Base-by-base conservation (phyloP, 345 rosid genomes). In the Microcos paniculata region DNA sequence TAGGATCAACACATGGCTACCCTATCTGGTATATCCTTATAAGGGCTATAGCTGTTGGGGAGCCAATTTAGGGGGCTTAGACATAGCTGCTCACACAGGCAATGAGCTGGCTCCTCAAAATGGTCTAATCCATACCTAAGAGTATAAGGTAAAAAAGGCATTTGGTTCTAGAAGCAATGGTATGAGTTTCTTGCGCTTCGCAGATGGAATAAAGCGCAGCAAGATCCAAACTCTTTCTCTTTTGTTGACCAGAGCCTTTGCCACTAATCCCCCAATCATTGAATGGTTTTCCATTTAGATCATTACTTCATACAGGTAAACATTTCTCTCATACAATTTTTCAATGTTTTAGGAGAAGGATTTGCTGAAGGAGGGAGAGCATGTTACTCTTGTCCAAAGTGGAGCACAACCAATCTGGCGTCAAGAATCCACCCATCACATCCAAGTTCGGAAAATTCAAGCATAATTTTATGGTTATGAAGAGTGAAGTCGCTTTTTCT, bases 321-420 rank as follows among this genome's bases (percentile, higher is more conserved):
- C 21, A 73, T 26, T 49, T 68, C 61, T 24, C 51, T 71, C 26
- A 31, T 8, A 40, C 56, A 70, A 16, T 57, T 74, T 48, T 62
- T 26, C 57, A 16, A 67, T 80, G 78, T 55, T 84, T 24, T 81
- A 94, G 99, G 84, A 82, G 51, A 89, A 92, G 79, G 79, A 87
- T 67, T 83, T 91, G 81, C 75, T 93, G 80, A 80, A 76, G 79
- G 87, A 87, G 77, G 99, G 96, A 70, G 87, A 88, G 69, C 63
- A 84, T 24, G 90, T 96, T 28, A 96, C 96, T 26, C 94, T 96
- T 65, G 99, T 96, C 57, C 98, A 93, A 78, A 96, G 98, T 43
- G 99, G 99, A 13, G 90, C 98, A 0, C 99, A 91, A 63, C 96
- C 99, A 18, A 93, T 93, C 72, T 96, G 99, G 98, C 97, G 98